Conservation (phyloP, 495 filamentous ascomycete genomes). For the Hypoxylon cercidicola region DNA sequence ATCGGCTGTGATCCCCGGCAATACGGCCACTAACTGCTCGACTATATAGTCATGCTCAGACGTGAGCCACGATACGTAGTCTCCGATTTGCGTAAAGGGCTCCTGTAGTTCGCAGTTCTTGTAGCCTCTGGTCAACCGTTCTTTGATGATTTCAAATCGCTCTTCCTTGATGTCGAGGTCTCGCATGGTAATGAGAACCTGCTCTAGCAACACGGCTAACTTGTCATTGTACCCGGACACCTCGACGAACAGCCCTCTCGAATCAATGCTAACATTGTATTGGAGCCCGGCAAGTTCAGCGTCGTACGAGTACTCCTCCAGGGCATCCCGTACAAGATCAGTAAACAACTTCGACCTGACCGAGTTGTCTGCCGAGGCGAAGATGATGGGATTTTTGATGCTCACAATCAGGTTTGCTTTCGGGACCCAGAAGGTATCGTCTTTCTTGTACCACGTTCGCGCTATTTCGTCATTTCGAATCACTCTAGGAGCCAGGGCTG, state of each 20-base stretch:
- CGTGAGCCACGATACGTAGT: constrained; percentile 82
- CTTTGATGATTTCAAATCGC: constrained; percentile 91
- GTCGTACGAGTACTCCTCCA: constrained; percentile 96
- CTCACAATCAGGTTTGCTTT: constrained; percentile 87
- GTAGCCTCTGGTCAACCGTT: constrained; percentile 77
- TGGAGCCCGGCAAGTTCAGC: constrained; percentile 92
- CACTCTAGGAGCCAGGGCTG: constrained; percentile 78
- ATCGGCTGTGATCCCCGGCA: constrained; percentile 76
- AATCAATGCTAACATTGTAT: constrained; percentile 77
- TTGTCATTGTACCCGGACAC: constrained; percentile 97
- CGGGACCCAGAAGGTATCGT: constrained; percentile 98
- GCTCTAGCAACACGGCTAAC: constrained; percentile 88
- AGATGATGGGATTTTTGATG: constrained; percentile 80
- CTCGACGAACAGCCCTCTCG: constrained; percentile 78
- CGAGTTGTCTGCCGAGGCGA: constrained; percentile 77
- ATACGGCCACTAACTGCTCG: constrained; percentile 81
- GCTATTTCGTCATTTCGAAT: constrained; percentile 86
- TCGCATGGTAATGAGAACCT: constrained; percentile 87
- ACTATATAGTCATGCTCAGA: constrained; percentile 81
- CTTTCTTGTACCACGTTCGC: constrained; percentile 98
- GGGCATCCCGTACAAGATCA: constrained; percentile 86
- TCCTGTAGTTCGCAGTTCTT: constrained; percentile 88
- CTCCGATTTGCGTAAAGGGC: constrained; percentile 90
- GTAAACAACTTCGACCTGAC: constrained; percentile 85
- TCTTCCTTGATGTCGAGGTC: constrained; percentile 84